Conservation (phyloP, 257 asterid genomes). For the Solanum sejunctum region DNA sequence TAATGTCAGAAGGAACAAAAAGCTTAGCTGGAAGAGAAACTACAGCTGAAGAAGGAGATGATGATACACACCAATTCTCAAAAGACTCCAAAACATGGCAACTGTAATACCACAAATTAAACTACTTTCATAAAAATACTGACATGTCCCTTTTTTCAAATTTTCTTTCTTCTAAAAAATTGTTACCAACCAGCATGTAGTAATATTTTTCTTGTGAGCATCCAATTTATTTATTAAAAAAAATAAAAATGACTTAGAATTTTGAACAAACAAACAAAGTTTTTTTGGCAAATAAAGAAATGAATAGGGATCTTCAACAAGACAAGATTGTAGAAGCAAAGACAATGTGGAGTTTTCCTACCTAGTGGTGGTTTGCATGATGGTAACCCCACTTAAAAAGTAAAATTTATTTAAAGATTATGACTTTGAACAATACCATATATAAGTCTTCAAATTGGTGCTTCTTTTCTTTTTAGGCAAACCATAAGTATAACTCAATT, state of each 20-base stretch:
- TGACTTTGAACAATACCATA: neutral
- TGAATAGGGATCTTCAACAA: constrained; percentile 2
- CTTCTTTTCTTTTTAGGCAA: neutral
- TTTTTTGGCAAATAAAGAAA: neutral
- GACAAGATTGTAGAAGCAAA: neutral
- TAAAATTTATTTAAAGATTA: neutral
- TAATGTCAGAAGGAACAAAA: constrained; percentile 19
- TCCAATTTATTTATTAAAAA: neutral
- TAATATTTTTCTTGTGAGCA: neutral
- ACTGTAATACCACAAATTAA: neutral
- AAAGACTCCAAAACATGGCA: constrained; percentile 19
- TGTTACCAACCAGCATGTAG: neutral
- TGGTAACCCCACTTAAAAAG: neutral
- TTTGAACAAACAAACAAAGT: neutral
- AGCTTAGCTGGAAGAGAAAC: constrained; percentile 32
- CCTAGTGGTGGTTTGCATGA: neutral
- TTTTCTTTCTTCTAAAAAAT: neutral
- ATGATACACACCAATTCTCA: constrained; percentile 13
- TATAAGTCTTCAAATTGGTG: neutral
- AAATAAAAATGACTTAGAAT: neutral
- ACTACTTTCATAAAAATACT: neutral
- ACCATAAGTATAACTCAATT: neutral
- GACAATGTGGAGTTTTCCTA: neutral
- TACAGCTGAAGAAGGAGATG: constrained; percentile 15
- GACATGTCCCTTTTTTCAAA: neutral